Conservation (phyloP, 2,329 filamentous ascomycete species). For the Claviceps sp. region DNA sequence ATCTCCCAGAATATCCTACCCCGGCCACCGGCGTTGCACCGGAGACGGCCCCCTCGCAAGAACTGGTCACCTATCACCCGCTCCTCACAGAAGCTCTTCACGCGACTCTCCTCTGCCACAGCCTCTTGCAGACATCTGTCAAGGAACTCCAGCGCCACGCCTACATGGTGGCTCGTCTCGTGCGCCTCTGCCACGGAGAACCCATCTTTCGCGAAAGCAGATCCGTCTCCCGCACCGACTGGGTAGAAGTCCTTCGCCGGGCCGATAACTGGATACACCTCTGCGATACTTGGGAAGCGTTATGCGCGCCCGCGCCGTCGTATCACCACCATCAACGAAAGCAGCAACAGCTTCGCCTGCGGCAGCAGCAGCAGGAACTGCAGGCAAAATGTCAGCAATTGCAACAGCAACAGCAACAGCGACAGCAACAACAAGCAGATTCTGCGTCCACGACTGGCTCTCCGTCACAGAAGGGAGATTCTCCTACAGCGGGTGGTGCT, state of each 20-base stretch:
- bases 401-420: not conserved
- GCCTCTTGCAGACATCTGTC: slow-evolving; percentile 63
- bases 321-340: not conserved
- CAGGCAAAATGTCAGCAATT: not conserved
- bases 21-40: slow-evolving; percentile 9
- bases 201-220: slow-evolving; percentile 65
- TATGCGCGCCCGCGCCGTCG: slow-evolving; percentile 40
- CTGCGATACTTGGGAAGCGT: slow-evolving; percentile 50
- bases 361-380: not conserved
- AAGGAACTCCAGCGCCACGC: slow-evolving; percentile 71
- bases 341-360: not conserved
- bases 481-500: slow-evolving; percentile 21
- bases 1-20: slow-evolving; percentile 53
- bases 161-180: slow-evolving; percentile 65
- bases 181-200: slow-evolving; percentile 63
- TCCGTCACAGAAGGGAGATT: not conserved
- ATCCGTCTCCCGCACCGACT: slow-evolving; percentile 62
- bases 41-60: slow-evolving; percentile 18
- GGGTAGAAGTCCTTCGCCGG: slow-evolving; percentile 60
- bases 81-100: slow-evolving; percentile 68
- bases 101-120: slow-evolving; percentile 63
- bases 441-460: not conserved
- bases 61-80: slow-evolving; percentile 57
- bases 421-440: not conserved
- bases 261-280: slow-evolving; percentile 56